Evolutionary conservation across 805 yeast species (phyloP), one percentile per base, ranked within the genome.

Genomic region (Maudiozyma turicensis): DNA sequence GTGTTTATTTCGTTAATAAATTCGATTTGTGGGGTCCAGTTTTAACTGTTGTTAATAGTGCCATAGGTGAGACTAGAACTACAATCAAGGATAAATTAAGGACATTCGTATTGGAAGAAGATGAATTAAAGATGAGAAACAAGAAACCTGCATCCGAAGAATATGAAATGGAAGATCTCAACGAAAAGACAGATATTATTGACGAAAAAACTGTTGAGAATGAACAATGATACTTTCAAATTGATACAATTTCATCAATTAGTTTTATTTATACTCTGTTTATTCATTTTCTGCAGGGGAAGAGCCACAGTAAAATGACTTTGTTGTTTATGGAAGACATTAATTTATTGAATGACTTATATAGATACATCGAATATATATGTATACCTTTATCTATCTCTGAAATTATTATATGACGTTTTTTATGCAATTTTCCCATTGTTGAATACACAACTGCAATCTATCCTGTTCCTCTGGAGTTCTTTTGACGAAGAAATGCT

Each of bases 1-100:
- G 78, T 1, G 61, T 75, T 1, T 87, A 84, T 61, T 75, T 85
- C 46, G 74, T 88, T 51, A 83, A 86, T 61, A 76, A 74, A 49
- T 72, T 84, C 63, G 84, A 84, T 54, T 68, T 91, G 64, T 76
- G 91, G 70, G 83, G 84, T 6, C 96, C 96, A 0, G 81, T 90
- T 9, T 54, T 78, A 46, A 70, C 74, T 38, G 80, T 89, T 28
- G 76, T 69, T 5, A 74, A 76, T 49, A 73, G 82, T 15, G 77
- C 84, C 59, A 45, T 75, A 10, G 78, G 78, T 38, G 84, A 84
- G 57, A 69, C 82, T 0, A 61, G 79, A 39, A 68, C 64, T 1
- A 77, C 84, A 20, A 80, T 74, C 13, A 87, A 63, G 57, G 76
- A 72, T 44, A 80, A 77, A 58, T 62, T 86, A 51, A 77, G 80